Evolutionary conservation across 306 rosid genomes (phyloP), one percentile per base, ranked within the genome.

Genomic region (Rubus parviflorus): DNA sequence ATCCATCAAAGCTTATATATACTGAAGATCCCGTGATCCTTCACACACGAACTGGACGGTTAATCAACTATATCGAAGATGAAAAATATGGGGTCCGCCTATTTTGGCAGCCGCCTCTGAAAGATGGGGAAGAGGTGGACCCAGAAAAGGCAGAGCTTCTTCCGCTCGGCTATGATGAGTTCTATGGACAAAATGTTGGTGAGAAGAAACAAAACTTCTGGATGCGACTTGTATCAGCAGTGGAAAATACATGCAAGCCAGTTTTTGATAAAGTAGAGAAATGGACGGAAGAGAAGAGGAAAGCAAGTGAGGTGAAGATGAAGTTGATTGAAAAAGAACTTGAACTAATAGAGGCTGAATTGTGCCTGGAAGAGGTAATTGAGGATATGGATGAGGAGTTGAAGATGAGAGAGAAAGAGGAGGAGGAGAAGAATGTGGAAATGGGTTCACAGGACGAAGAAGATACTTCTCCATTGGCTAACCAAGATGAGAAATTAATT

Each of bases 41-140:
- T 64, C 98, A 95, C 81, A 92, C 93, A 48, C 96, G 88, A 78
- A 90, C 95, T 49, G 97, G 97, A 78, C 38, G 70, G 37, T 3
- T 95, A 48, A 95, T 95, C 81, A 90, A 95, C 81, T 95, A 90
- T 82, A 66, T 88, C 6, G 90, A 88, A 73, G 98, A 95, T 86
- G 93, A 90, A 77, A 46, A 95, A 63, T 5, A 95, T 43, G 97
- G 98, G 54, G 12, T 95, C 75, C 96, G 97, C 8, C 70, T 95
- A 71, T 95, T 89, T 86, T 95, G 97, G 97, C 97, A 90, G 89
- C 98, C 97, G 40, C 88, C 85, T 73, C 79, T 93, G 76, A 22
- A 78, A 81, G 83, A 81, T 16, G 93, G 86, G 10, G 92, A 90
- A 83, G 92, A 87, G 30, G 81, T 85, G 61, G 97, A 95, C 70